Base-by-base conservation (phyloP, 2,329 filamentous ascomycete genomes). In the Curvularia eragrostidis region DNA sequence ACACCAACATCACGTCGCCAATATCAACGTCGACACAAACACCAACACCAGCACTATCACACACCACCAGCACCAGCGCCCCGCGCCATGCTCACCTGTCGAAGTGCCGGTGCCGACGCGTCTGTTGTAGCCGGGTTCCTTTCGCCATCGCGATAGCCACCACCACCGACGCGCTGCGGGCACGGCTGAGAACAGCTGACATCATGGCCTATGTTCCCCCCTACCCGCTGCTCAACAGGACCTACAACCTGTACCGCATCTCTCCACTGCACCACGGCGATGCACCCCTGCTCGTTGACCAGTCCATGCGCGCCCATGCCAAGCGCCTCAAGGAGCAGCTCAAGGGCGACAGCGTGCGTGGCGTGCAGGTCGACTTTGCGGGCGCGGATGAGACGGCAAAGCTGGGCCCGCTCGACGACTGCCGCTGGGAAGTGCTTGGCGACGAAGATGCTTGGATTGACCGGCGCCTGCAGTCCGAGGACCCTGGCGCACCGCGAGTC, bases 161-260 rank as follows among this genome's bases (percentile, higher is more conserved):
- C 15, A 7, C 46, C 19, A n/a, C 24, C 54, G 21, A 32, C 42
- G 26, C 18, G 15, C 42, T 12, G 10, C 9, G 42, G 26, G 12
- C 5, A 34, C 18, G 18, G 9, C 24, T 21, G 21, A n/a, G 38
- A 24, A 39, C 51, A 28, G 32, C 39, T 54, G 51, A 44, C 43
- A 47, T 56, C 58, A 77, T 77, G 75, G 69, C 68, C 54, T 70
- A 73, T 53, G 71, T 75, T 34, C 71, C 74, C 7, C 67, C 70
- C 18, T 79, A 79, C 53, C 80, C 82, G 10, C 75, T 85, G 38
- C 82, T 83, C 65, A 80, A 82, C 65, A 79, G 79, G n/a, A 84
- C 82, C 26, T 85, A 82, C 78, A 81, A 75, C n/a, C 71, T 82
- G 49, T 82, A 84, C 67, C 82, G 82, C 62, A 71, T 84, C 8